Evolutionary conservation across 2,329 filamentous ascomycete species (phyloP), one percentile per base, ranked within the genome.

Genomic region (Hymenotorrendiella dingleyae): DNA sequence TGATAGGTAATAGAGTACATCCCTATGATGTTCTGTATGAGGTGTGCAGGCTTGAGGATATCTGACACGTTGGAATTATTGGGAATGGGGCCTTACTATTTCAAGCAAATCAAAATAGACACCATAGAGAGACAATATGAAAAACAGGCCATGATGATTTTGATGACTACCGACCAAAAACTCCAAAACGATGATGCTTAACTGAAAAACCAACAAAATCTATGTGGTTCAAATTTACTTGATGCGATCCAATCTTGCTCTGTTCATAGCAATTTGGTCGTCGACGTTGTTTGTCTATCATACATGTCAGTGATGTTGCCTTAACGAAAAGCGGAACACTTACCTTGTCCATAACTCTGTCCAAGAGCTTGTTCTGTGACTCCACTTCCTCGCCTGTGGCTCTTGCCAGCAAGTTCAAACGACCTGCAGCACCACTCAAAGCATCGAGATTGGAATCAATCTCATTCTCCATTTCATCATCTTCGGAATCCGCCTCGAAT

Each of bases 261-360:
- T 74, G 69, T 90, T 90, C 75, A 87, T 80, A 45, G 80, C 79
- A 56, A 91, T 86, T 59, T 84, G 78, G 53, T 91, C 85, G 63
- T 89, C 85, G 54, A 94, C 86, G 55, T 73, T 76, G 62, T 94
- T 88, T 66, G 82, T 91, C 86, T 87, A 62, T 41, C 40, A 34
- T 9, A 26, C 33, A 30, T 23, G 47, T 68, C 60, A 70, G 63
- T 30, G 33, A 8, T 10, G 11, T 9, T 34, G 16, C 17, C 20
- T 49, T 21, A 12, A 27, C 51, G 34, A 33, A 14, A 16, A 26
- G n/a, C 4, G 24, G 6, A 20, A n/a, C 17, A 56, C 70, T 60
- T 66, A 85, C 85, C 83, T 94, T 94, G 53, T 70, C 70, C 52
- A 77, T 85, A 59, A 96, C 87, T 46, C 81, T 75, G 49, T 85